A percentile compares a stretch with the other conserved stretches of the same genome.
These are phyloP conservation scores for Asterochloris erici DNA, from an alignment of 139 green algal genomes.

Conservation along the genomic window DNA sequence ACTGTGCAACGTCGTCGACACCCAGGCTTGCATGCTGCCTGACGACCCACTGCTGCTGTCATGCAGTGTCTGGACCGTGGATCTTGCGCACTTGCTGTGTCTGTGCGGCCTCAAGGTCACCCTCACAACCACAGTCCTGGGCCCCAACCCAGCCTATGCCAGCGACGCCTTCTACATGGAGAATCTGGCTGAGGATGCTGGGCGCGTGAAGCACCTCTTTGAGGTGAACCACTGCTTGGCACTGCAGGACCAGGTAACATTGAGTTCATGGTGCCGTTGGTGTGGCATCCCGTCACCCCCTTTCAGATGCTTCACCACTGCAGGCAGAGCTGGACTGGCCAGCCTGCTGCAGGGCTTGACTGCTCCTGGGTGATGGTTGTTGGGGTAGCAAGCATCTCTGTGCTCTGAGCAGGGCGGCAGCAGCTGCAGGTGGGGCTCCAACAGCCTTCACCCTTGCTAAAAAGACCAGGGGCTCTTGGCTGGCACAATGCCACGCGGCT, in stretches of 20 bases:
- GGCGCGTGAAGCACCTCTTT: constrained; percentile 77
- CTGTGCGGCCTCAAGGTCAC: constrained; percentile 58
- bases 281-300: background rate
- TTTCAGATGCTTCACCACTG: background rate
- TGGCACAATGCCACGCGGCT: background rate
- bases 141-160: constrained; percentile 78
- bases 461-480: background rate
- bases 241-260: background rate
- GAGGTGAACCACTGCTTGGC: constrained; percentile 38
- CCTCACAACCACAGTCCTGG: constrained; percentile 74
- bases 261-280: background rate
- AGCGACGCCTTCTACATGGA: constrained; percentile 85
- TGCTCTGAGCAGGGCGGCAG: too few relatives aligned
- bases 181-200: constrained; percentile 68
- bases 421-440: too few relatives aligned
- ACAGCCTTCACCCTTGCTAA: background rate
- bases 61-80: constrained; percentile 88
- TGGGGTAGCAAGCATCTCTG: too few relatives aligned
- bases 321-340: background rate
- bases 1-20: background rate
- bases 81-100: constrained; percentile 83
- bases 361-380: background rate
- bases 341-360: background rate
- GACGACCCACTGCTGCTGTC: background rate
- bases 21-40: background rate